Conservation (phyloP, 305 asterid species). For the Rubia tinctorum region DNA sequence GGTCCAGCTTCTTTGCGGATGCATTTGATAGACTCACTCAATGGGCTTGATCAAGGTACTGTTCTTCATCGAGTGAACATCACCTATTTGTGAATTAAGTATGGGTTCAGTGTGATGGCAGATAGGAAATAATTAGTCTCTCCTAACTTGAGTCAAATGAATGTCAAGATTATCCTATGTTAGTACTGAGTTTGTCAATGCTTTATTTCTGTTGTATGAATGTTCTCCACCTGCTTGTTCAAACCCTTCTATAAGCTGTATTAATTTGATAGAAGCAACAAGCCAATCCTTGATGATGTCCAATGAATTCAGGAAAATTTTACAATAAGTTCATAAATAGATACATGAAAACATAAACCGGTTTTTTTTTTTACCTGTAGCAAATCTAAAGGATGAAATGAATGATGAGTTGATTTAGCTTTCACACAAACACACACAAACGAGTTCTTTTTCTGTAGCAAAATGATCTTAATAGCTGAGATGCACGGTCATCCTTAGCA, state of each 20-base stretch:
- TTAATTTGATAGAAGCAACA: constrained; percentile 1
- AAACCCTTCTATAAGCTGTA: not conserved
- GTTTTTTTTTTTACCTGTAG: not conserved
- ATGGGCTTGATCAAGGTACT: constrained; percentile 43
- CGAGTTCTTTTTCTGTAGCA: constrained; percentile 1
- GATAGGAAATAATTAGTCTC: not conserved
- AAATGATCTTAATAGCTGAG: constrained; percentile 45
- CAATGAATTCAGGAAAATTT: constrained; percentile 1
- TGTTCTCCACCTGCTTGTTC: not conserved
- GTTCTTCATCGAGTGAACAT: constrained; percentile 40
- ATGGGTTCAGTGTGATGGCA: not conserved
- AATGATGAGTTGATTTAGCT: constrained; percentile 11
- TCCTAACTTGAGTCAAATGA: not conserved
- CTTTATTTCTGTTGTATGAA: constrained; percentile 7
- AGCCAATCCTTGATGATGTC: not conserved
- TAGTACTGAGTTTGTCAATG: not conserved
- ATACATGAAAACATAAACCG: constrained; percentile 5
- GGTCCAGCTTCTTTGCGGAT: constrained; percentile 82
- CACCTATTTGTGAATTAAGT: constrained; percentile 23
- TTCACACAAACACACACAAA: constrained; percentile 23
- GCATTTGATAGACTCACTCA: constrained; percentile 62
- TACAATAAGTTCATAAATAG: constrained; percentile 12
- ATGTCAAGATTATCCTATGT: not conserved
- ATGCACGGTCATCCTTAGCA: constrained; percentile 68
- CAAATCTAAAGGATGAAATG: constrained; percentile 12